Conservation (phyloP, 176 grass and related monocot species). For the Bromus sterilis region DNA sequence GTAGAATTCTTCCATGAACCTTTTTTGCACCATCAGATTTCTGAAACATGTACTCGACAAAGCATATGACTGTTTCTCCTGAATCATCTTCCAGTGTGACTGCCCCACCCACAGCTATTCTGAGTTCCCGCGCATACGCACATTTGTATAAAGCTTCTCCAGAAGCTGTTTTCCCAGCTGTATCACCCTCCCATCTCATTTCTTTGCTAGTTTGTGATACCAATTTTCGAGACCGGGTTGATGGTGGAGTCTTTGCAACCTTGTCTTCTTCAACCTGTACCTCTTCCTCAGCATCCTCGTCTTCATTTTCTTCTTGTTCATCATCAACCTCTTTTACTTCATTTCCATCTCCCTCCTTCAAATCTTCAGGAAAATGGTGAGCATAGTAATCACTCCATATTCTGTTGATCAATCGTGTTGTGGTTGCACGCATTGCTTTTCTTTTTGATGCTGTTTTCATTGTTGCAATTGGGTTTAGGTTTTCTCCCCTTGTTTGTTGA, state of each 20-base stretch:
- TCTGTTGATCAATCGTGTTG: constrained; percentile 73
- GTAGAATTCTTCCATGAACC: constrained; percentile 76
- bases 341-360: constrained; percentile 41
- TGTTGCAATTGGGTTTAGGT: constrained; percentile 81
- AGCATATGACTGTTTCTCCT: constrained; percentile 54
- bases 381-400: constrained; percentile 89
- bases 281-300: constrained; percentile 61
- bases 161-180: constrained; percentile 43
- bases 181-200: constrained; percentile 64
- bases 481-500: constrained; percentile 54
- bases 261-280: constrained; percentile 33
- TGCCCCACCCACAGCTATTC: constrained; percentile 41
- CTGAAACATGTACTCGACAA: constrained; percentile 94
- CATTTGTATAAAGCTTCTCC: constrained; percentile 53
- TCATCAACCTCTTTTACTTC: constrained; percentile 69
- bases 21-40: constrained; percentile 61
- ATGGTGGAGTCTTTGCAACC: constrained; percentile 27
- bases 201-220: constrained; percentile 41
- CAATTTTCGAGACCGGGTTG: constrained; percentile 33
- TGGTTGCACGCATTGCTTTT: constrained; percentile 95
- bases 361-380: constrained; percentile 82
- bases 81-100: constrained; percentile 71
- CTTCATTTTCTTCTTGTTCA: constrained; percentile 74
- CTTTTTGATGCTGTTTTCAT: constrained; percentile 54
- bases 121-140: constrained; percentile 53